These are phyloP conservation scores for Catharanthus roseus DNA, from an alignment of 257 asterid genomes.

Conservation along the genomic window DNA sequence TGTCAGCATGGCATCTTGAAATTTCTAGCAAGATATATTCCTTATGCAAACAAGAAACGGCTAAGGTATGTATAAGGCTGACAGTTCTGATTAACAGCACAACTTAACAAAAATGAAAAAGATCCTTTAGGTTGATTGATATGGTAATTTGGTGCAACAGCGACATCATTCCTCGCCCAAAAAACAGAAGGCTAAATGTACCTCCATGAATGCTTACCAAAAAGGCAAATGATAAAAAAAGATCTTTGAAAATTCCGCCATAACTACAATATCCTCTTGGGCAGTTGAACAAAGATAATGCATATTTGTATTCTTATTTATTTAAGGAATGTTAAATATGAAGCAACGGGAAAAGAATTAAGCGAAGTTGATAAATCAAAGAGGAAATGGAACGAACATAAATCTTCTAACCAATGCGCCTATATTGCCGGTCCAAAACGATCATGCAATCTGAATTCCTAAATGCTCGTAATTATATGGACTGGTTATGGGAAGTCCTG, in stretches of 20 bases:
- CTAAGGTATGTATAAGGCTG: neutral
- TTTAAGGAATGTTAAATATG: neutral
- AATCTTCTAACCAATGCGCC: neutral
- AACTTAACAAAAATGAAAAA: too few species aligned
- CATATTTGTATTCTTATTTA: neutral
- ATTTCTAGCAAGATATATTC: neutral
- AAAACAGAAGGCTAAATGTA: neutral
- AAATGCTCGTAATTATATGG: neutral
- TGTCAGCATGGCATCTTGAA: neutral
- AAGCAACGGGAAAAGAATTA: neutral
- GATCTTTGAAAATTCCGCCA: neutral
- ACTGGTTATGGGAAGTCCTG: neutral
- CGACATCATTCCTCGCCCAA: neutral
- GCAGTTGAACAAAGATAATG: neutral
- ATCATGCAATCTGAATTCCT: neutral
- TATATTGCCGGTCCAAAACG: neutral
- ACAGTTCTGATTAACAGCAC: neutral
- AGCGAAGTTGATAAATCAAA: neutral
- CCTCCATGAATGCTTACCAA: neutral
- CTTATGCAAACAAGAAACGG: neutral
- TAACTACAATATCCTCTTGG: neutral
- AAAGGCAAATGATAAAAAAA: neutral
- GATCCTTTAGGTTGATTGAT: neutral
- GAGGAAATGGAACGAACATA: neutral
- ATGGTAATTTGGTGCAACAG: neutral